Evolutionary conservation across 371 early-diverging fungal genomes (phyloP), one percentile per base, ranked within the genome.

Genomic region (Batrachochytrium dendrobatidis): DNA sequence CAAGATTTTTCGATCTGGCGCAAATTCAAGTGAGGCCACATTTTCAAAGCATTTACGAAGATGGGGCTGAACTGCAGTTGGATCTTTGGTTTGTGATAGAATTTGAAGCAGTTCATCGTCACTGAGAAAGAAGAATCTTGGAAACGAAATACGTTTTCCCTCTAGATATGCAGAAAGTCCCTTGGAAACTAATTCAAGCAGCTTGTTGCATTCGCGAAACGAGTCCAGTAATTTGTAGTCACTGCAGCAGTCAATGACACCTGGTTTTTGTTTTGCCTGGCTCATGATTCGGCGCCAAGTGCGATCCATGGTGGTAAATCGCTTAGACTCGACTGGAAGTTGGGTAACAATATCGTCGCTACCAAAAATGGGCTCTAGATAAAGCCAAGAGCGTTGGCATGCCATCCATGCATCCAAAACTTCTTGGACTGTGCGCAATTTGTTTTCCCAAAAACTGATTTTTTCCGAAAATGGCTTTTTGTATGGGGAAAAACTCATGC

Each of bases 71-170:
- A 83, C 80, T 15, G 81, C 80, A 12, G 76, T 77, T 0, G 80
- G 80, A 58, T 83, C 82, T 54, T 78, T 76, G 1, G 80, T 79
- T 58, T 83, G 81, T 29, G 82, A 82, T 30, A 83, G 59, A 49
- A 83, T 80, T 52, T 81, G 80, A 12, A 83, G 67, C 53, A 83
- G 64, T 58, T 83, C 83, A 57, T 81, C 83, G 60, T 83, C 81
- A 15, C 76, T 75, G 32, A 83, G 64, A 71, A 83, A 83, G 63
- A 80, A 81, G 62, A 83, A 83, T 50, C 83, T 66, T 8, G 81
- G 82, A 55, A 83, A 83, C 8, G 78, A 59, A 31, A 76, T 69
- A n/a, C 83, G 61, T 60, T 83, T 83, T 65, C 62, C 66, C 55
- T 83, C 82, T 22, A 83, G 63, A 50, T 82, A 82, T 7, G 80